Evolutionary conservation across 179 eudicot species (phyloP), one percentile per base, ranked within the genome.

Genomic region (Amaranthus tricolor): DNA sequence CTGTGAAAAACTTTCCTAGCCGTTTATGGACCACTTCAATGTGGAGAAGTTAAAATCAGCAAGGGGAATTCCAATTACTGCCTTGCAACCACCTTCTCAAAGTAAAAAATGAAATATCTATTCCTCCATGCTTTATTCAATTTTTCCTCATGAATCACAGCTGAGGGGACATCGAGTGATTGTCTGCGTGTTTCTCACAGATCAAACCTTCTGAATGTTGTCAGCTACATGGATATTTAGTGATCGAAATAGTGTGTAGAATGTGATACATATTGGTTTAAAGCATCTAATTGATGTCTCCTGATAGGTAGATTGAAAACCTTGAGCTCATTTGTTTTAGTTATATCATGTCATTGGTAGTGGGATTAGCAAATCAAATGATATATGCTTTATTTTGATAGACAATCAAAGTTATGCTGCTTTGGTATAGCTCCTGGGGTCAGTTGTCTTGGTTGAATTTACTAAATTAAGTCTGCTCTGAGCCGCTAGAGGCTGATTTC

Each of bases 21-120:
- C 40, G 1, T 7, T 63, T 63, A 8, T 43, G 67, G 67, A 16
- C 67, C 67, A 63, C 67, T 63, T 15, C 67, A 48, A 63, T 63
- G 67, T 63, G 67, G 49, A 63, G 13, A 31, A 20, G 40, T 13
- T 62, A 31, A 14, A 44, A 62, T 21, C 47, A 62, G 7, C 66
- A 44, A 31, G 4, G 66, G 16, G 10, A 13, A 62, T 31, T 31
- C 40, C 40, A 31, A 31, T 1, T 31, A 31, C 40, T 31, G 40
- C 40, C 40, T 31, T 31, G 40, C 40, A 31, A 31, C 40, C 40
- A 31, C 5, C 9, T 5, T 40, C 47, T 31, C 3, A 44, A 62
- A 12, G 66, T 62, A 47, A 16, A 24, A 13, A 63, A 63, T 13
- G 40, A 40, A 63, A 43, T 49, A 63, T 15, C 50, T 24, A 31